These are phyloP conservation scores for Amylostereum chailletii DNA, from an alignment of 1,284 basidiomycete genomes.

Conservation along the genomic window DNA sequence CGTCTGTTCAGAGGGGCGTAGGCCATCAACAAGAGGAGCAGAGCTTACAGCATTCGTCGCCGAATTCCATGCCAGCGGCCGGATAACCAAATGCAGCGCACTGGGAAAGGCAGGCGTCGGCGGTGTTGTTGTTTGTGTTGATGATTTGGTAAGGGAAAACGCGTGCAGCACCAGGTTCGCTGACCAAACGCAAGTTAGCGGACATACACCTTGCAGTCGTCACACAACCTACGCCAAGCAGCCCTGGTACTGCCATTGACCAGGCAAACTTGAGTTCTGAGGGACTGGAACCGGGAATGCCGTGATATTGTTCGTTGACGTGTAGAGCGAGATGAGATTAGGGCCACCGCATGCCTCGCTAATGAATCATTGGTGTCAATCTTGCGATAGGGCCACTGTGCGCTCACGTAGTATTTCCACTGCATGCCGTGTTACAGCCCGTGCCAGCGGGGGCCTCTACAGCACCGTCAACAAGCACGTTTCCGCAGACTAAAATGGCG, in stretches of 20 bases:
- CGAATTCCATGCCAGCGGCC: slow-evolving; percentile 53
- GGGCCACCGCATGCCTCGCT: slow-evolving; percentile 66
- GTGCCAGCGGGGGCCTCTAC: slow-evolving; percentile 30
- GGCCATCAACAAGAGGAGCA: neutral
- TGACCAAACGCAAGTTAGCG: slow-evolving; percentile 8
- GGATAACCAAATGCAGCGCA: slow-evolving; percentile 60
- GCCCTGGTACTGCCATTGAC: slow-evolving; percentile 54
- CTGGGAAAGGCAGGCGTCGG: slow-evolving; percentile 50
- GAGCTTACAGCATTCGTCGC: slow-evolving; percentile 54
- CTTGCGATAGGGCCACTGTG: neutral
- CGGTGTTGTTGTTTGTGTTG: slow-evolving; percentile 51
- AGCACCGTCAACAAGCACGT: slow-evolving; percentile 50
- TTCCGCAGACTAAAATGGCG: slow-evolving; percentile 49
- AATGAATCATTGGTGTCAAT: neutral
- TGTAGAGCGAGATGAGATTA: slow-evolving; percentile 63
- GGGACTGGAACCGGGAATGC: slow-evolving; percentile 49
- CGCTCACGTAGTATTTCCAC: slow-evolving; percentile 52
- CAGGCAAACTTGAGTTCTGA: slow-evolving; percentile 48
- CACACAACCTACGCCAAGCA: slow-evolving; percentile 46
- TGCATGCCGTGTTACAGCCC: slow-evolving; percentile 61
- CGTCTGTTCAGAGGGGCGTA: neutral
- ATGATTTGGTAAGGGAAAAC: slow-evolving; percentile 55
- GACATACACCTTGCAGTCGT: neutral
- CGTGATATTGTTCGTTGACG: slow-evolving; percentile 38
- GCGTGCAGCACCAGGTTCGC: slow-evolving; percentile 27